Evolutionary conservation across 306 rosid genomes (phyloP).

Genomic region (Quercus berberidifolia): DNA sequence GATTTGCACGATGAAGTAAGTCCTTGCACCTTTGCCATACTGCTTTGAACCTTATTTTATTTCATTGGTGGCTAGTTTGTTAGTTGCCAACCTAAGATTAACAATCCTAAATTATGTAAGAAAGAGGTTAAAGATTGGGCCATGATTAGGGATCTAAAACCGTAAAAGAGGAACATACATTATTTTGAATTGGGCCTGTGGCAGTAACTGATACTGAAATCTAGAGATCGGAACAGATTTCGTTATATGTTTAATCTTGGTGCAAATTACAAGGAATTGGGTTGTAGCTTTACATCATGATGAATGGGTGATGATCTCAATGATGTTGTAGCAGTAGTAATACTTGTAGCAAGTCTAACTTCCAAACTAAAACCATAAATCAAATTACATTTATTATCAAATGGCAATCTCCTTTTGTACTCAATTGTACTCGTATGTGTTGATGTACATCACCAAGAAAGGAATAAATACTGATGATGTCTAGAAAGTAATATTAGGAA

Average conservation of each 20-base stretch:
- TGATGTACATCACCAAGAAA: neutral
- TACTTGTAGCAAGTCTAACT: neutral
- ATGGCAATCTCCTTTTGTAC: neutral
- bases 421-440: neutral
- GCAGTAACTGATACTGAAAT: neutral
- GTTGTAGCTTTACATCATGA: neutral
- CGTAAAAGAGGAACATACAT: neutral
- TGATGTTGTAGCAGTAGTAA: neutral
- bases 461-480: neutral
- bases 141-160: neutral
- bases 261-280: neutral
- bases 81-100: constrained; percentile 1
- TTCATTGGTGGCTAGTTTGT: neutral
- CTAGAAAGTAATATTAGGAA: neutral
- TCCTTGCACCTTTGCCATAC: constrained; percentile 3
- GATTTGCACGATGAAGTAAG: constrained; percentile 71
- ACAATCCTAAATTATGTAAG: neutral
- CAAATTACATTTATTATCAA: neutral
- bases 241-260: neutral
- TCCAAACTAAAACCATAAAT: neutral
- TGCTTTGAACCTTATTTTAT: constrained; percentile 15
- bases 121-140: neutral
- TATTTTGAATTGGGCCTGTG: neutral
- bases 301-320: neutral
- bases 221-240: neutral